Percentiles rank a stretch among this genome's conserved stretches.
Conservation (phyloP, 306 rosid species). For the Mimosa pudica region DNA sequence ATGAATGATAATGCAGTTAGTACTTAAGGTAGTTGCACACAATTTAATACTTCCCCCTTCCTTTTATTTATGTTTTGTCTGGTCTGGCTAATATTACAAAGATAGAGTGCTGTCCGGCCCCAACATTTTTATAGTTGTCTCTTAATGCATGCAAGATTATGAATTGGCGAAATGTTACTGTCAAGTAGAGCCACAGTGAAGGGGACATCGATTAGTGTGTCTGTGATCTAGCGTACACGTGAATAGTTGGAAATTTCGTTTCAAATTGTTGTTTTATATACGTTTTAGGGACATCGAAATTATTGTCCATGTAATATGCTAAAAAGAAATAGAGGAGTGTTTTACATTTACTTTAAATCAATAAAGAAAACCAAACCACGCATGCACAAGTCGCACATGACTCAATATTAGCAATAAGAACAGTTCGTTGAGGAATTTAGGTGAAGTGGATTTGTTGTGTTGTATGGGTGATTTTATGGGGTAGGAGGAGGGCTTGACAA, state of each 20-base stretch:
- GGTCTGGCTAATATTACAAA: background rate
- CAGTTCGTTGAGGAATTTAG: background rate
- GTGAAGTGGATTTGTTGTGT: background rate
- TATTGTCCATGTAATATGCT: background rate
- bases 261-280: background rate
- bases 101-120: background rate
- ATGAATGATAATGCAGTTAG: conserved; percentile 3
- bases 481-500: background rate
- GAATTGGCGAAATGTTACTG: conserved; percentile 25
- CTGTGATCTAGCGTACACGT: conserved; percentile 12
- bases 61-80: conserved; percentile 7
- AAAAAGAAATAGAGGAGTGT: background rate
- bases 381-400: too few relatives aligned
- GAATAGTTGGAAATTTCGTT: conserved; percentile 1
- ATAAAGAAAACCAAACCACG: too few relatives aligned
- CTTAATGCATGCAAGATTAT: conserved; percentile 18
- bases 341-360: too few relatives aligned
- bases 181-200: conserved; percentile 11
- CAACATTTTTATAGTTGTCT: background rate
- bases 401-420: background rate
- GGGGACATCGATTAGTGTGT: conserved; percentile 25
- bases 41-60: background rate
- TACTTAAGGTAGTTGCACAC: conserved; percentile 8
- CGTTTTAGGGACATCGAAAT: background rate
- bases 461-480: background rate